Conservation (phyloP, 768 basidiomycete genomes). For the Pleurotus eryngii region DNA sequence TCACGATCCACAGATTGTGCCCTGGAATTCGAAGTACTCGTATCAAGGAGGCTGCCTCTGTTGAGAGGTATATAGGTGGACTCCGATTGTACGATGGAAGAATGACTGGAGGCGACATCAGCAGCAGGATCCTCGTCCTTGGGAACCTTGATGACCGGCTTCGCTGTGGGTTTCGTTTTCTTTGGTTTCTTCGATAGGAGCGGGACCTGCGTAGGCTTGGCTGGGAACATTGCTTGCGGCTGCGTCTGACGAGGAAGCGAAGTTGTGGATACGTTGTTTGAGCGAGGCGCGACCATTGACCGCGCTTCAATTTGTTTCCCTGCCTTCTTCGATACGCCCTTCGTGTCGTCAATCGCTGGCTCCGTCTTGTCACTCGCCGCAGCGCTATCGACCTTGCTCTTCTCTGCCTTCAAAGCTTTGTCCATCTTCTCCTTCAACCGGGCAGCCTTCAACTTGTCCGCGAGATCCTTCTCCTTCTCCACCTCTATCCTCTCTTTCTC, state of each 20-base stretch:
- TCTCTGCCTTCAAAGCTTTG: conserved; percentile 15
- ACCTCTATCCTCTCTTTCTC: conserved; percentile 33
- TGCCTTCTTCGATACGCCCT: conserved; percentile 11
- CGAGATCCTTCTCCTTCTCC: conserved; percentile 32
- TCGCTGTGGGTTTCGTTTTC: conserved; percentile 68
- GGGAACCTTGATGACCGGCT: conserved; percentile 45
- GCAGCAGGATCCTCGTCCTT: conserved; percentile 52
- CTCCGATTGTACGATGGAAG: conserved; percentile 48
- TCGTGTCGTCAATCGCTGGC: conserved; percentile 3
- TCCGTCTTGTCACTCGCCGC: conserved; percentile 3
- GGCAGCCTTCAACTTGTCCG: conserved; percentile 30
- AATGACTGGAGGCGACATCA: conserved; percentile 40
- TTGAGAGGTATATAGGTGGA: conserved; percentile 32
- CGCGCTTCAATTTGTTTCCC: neutral
- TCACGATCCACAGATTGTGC: conserved; percentile 56
- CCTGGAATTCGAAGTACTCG: conserved; percentile 55
- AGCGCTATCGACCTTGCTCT: conserved; percentile 11
- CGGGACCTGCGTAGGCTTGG: conserved; percentile 58
- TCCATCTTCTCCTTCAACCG: conserved; percentile 32
- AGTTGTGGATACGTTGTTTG: conserved; percentile 12
- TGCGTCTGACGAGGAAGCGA: conserved; percentile 18
- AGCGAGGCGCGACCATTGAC: neutral
- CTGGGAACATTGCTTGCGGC: conserved; percentile 14
- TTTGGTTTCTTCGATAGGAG: conserved; percentile 81
- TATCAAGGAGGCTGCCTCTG: conserved; percentile 31